Evolutionary conservation across 176 grass and related monocot genomes (phyloP).

Genomic region (Bothriochloa decipiens): DNA sequence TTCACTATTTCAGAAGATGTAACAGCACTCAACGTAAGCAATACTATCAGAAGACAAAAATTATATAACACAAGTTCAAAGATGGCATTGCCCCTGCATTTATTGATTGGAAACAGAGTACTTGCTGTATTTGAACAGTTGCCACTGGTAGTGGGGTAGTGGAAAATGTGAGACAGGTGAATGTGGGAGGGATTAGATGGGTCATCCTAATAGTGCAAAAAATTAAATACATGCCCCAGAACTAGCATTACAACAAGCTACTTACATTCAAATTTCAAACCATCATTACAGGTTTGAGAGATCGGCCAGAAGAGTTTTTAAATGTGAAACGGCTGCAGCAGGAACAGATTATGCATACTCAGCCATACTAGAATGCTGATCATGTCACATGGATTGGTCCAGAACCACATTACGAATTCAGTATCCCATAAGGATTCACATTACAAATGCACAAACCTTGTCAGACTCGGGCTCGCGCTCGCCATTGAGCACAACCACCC

Average conservation of each 20-base stretch:
- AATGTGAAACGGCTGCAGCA: not conserved
- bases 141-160: not conserved
- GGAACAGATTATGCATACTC: not conserved
- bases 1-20: slow-evolving; percentile 13
- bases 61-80: not conserved
- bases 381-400: not conserved
- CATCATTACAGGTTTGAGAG: not conserved
- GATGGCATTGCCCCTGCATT: not conserved
- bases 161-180: not conserved
- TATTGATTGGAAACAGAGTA: not conserved
- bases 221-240: not conserved
- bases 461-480: slow-evolving; percentile 72
- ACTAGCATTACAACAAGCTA: not conserved
- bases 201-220: not conserved
- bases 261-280: not conserved
- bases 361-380: not conserved
- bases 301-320: not conserved
- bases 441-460: slow-evolving; percentile 63
- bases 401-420: not conserved
- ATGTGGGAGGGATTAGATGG: not conserved
- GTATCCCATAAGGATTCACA: slow-evolving; percentile 14
- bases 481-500: slow-evolving; percentile 71
- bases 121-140: not conserved
- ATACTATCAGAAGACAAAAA: not conserved
- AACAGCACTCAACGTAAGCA: not conserved